phyloP scores from a whole-genome alignment of 371 early-diverging fungal species.

The Syncephalastrum sp. region DNA sequence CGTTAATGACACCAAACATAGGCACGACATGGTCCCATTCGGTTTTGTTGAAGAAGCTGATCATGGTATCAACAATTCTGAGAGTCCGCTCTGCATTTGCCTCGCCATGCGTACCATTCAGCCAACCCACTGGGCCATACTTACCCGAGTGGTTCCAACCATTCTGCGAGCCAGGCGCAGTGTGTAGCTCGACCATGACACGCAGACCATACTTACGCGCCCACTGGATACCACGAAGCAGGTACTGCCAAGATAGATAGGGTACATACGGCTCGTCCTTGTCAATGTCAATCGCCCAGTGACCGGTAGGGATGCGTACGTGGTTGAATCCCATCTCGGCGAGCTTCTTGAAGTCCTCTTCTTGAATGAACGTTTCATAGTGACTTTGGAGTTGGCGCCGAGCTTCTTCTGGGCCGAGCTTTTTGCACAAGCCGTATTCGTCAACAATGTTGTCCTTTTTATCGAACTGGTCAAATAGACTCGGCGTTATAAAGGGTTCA shows the following conservation, averaged over 20 bases:
- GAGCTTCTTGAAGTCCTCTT: conserved; percentile 61
- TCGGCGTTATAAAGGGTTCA: conserved; percentile 74
- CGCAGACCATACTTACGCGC: conserved; percentile 66
- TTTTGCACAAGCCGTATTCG: conserved; percentile 63
- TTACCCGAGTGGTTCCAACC: conserved; percentile 77
- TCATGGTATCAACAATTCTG: conserved; percentile 38
- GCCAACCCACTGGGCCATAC: conserved; percentile 47
- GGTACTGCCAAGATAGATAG: conserved; percentile 51
- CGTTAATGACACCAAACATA: conserved; percentile 53
- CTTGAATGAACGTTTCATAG: conserved; percentile 69
- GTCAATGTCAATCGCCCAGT: conserved; percentile 60
- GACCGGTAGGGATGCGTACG: conserved; percentile 75
- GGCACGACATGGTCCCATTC: conserved; percentile 54
- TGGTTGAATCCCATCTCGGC: conserved; percentile 67
- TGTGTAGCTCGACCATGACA: conserved; percentile 75
- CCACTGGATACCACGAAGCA: conserved; percentile 63
- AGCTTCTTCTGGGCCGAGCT: conserved; percentile 60
- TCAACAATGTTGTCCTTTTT: conserved; percentile 36
- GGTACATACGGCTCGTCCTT: conserved; percentile 62
- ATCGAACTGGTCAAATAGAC: conserved; percentile 61
- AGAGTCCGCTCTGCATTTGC: conserved; percentile 33
- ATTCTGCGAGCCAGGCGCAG: conserved; percentile 77
- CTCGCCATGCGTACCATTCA: conserved; percentile 38
- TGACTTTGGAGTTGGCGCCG: conserved; percentile 48
- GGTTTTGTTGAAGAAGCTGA: conserved; percentile 37